Percentiles rank a stretch among this genome's conserved stretches.
These are phyloP conservation scores for Metarhizium humberi DNA, from an alignment of 2,329 filamentous ascomycete genomes.

Conservation along the genomic window DNA sequence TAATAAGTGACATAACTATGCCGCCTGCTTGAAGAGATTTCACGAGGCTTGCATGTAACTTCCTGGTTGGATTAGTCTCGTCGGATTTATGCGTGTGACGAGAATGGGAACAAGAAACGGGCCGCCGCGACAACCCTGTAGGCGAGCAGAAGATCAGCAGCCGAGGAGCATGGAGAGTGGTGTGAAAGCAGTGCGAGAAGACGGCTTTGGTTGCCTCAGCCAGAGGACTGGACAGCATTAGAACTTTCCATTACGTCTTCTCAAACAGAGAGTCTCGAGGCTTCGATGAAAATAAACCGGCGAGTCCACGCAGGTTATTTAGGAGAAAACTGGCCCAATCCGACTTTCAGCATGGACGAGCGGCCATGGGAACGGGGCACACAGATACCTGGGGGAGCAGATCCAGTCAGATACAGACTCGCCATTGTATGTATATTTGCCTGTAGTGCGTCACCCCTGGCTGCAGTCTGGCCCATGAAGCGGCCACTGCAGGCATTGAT, in stretches of 20 bases:
- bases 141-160: not conserved
- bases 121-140: not conserved
- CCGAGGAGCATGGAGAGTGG: not conserved
- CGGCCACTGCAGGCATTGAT: not conserved
- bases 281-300: not conserved
- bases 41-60: conserved; percentile 1
- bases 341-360: not conserved
- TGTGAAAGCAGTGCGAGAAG: not conserved
- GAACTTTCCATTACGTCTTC: no score
- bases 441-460: not conserved
- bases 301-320: conserved; percentile 3
- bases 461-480: not conserved
- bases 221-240: not conserved
- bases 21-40: conserved; percentile 3
- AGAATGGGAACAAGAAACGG: not conserved
- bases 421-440: not conserved
- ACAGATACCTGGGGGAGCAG: not conserved
- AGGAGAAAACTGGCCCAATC: not conserved
- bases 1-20: conserved; percentile 8
- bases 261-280: not conserved
- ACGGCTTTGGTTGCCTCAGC: not conserved
- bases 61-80: not conserved
- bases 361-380: not conserved
- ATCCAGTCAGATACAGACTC: not conserved
- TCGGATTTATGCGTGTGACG: conserved; percentile 1